phyloP scores from a whole-genome alignment of 805 yeast species.

The Starmera amethionina region DNA sequence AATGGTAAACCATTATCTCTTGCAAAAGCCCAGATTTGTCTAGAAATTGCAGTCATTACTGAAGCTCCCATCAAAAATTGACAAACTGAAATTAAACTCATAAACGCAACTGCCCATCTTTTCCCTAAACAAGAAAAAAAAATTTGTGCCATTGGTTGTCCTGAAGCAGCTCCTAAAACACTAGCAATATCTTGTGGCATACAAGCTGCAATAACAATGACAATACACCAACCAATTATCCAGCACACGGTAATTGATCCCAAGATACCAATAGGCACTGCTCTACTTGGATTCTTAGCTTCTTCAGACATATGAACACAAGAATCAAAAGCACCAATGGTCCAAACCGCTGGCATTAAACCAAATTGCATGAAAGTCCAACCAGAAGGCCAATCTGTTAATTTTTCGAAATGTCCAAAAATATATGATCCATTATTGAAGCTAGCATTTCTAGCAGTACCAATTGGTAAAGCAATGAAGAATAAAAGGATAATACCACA shows the following conservation, averaged over 20 bases:
- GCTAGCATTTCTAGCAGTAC: constrained; percentile 25
- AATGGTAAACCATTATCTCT: constrained; percentile 65
- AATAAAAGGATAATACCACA: constrained; percentile 41
- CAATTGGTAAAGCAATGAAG: constrained; percentile 57
- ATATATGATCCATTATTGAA: constrained; percentile 44
- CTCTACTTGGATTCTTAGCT: constrained; percentile 45
- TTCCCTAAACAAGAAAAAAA: constrained; percentile 50
- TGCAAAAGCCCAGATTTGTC: constrained; percentile 64
- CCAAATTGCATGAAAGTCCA: constrained; percentile 42
- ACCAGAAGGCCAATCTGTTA: constrained; percentile 48
- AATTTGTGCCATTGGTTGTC: constrained; percentile 55
- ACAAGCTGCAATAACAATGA: constrained; percentile 43
- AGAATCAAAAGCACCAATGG: constrained; percentile 62
- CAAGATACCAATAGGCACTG: constrained; percentile 47
- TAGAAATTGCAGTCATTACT: constrained; percentile 45
- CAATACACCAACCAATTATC: constrained; percentile 43
- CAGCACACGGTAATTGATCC: constrained; percentile 46
- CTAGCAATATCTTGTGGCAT: constrained; percentile 32
- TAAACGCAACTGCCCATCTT: constrained; percentile 53
- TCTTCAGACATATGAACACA: constrained; percentile 65
- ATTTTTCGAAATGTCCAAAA: constrained; percentile 42
- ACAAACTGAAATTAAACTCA: constrained; percentile 45
- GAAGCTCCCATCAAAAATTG: constrained; percentile 58
- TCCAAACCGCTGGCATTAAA: constrained; percentile 65
- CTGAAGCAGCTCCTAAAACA: constrained; percentile 34